Evolutionary conservation across 805 yeast species (phyloP), one percentile per base, ranked within the genome.

Genomic region (Saccharomycodes ludwigii): DNA sequence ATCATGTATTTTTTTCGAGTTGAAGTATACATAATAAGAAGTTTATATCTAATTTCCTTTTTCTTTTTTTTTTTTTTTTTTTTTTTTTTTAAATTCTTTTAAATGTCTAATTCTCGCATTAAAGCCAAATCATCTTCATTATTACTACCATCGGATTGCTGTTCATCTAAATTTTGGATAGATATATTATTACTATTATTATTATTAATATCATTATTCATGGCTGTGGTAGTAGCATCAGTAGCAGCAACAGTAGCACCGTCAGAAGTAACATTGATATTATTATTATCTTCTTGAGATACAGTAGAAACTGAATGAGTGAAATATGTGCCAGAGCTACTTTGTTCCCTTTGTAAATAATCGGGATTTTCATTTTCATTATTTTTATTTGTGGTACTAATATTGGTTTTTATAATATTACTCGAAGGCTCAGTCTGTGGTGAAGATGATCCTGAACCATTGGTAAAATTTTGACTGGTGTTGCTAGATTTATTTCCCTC

Each of bases 91-190:
- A n/a, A n/a, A n/a, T n/a, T n/a, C 21, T 8, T 20, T 25, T 12
- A 25, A 15, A 25, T 16, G 17, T 12, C 28, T 9, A 15, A 25
- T 16, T 25, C 28, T 16, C 28, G 15, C 28, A 25, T 25, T 13
- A 25, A 16, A 5, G 28, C 28, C 28, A 25, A 10, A 10, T 25
- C 28, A 25, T 25, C 28, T 9, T 25, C 28, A 7, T 25, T 20
- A 7, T 16, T 20, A 7, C 17, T 13, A 11, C 10, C 28, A 8
- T 22, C 7, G 8, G 10, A 6, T 11, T 22, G 14, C 12, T 22
- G 14, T 7, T 22, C n/a, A 11, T 22, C 24, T 6, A 6, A 5
- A 11, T 6, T 11, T 11, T 22, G 12, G 6, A 5, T 22, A 7
- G 10, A 14, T 6, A 8, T 22, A 6, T 7, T 22, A 11, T 5